Conservation (phyloP, 768 basidiomycete genomes). For the Suillus lakei region DNA sequence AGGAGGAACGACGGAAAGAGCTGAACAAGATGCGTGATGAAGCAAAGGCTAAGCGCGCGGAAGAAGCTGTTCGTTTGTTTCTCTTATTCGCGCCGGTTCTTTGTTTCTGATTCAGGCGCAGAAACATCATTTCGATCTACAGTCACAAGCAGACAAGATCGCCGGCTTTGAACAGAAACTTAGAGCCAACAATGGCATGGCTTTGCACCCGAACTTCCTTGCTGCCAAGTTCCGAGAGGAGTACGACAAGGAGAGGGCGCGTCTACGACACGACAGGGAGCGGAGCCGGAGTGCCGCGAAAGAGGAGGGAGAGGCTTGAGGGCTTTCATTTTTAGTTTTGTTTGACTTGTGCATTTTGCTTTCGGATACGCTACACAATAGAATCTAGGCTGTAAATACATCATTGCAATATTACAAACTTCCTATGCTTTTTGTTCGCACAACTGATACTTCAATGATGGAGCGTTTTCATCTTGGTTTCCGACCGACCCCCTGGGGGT, state of each 20-base stretch:
- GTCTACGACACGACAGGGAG: constrained; percentile 34
- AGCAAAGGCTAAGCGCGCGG: constrained; percentile 57
- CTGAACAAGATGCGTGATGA: constrained; percentile 74
- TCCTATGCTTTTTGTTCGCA: background rate
- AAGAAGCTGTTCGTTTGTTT: constrained; percentile 53
- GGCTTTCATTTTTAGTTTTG: constrained; percentile 21
- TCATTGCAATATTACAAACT: background rate
- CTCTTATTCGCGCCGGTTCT: background rate
- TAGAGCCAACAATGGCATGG: constrained; percentile 52
- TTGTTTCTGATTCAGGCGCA: constrained; percentile 29
- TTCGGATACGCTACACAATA: constrained; percentile 3
- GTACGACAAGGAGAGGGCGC: constrained; percentile 46
- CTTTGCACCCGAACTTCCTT: constrained; percentile 64
- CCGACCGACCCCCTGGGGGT: background rate
- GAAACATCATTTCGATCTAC: constrained; percentile 58
- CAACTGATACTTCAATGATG: background rate
- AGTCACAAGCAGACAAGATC: constrained; percentile 65
- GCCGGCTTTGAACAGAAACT: constrained; percentile 64
- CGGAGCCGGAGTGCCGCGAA: constrained; percentile 29
- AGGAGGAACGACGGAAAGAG: constrained; percentile 74
- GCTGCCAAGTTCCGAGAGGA: constrained; percentile 62
- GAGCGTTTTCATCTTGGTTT: background rate
- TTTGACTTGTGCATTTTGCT: constrained; percentile 7
- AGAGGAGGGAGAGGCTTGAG: constrained; percentile 34
- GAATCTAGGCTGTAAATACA: background rate